Base-by-base conservation (phyloP, 495 filamentous ascomycete species). In the Penicillium herquei region DNA sequence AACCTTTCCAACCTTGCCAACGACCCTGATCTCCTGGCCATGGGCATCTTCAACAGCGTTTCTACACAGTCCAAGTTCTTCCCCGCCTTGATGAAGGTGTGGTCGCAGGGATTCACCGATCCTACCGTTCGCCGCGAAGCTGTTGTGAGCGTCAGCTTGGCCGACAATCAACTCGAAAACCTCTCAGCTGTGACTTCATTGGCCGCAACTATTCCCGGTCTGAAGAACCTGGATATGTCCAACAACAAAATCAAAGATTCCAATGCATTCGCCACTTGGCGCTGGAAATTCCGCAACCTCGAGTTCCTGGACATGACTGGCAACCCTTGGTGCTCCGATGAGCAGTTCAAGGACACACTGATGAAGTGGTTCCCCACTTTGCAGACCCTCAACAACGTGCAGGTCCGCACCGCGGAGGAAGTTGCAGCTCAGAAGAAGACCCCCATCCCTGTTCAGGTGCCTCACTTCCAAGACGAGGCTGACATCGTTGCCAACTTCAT, bases 1-100 rank as follows among this genome's bases (percentile, higher is more conserved):
- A 82, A 96, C 61, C 81, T 98, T 0, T 92, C 89, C 12, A 80
- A 81, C 7, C 81, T 97, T 7, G 85, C 78, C 30, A 71, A 75
- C 34, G 93, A 98, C 62, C 69, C 80, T 1, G 80, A 82, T 48
- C 77, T 96, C 3, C 67, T 78, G 34, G 74, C 80, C 18, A 85
- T 89, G 75, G 89, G 91, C 18, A 84, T 92, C 35, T 96, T 96
- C 71, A 78, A 83, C 54, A 79, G 75, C 43, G 80, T 76, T 30
- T 82, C 84, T 2, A 86, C 83, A n/a, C 84, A 87, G 30, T 84
- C 86, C 45, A 98, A 96, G 65, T 86, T 96, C 55, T 96, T 97
- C 72, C 88, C 88, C 37, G 92, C 87, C 3, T 75, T 97, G 32
- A 91, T 97, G 87, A 84, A 83, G 52, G 80, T 96, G 34, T 89